Base-by-base conservation (phyloP, 1,284 basidiomycete genomes). In the Microbotryomycetes sp. region DNA sequence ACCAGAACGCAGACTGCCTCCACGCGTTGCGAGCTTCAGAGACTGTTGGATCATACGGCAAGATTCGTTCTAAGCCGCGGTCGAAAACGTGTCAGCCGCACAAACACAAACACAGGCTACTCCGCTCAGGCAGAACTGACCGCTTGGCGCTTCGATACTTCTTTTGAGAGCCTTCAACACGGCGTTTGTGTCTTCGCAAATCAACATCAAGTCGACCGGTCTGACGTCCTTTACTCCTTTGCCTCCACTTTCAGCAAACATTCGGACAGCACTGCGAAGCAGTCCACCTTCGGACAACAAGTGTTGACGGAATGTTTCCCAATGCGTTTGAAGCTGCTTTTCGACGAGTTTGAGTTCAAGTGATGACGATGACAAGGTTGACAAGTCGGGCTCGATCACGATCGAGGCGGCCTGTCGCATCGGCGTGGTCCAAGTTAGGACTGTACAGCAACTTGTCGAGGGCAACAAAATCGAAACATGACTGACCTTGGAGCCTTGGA, bases 11-110 rank as follows among this genome's bases (percentile, higher is more conserved):
- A 35, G 45, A 28, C 30, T 56, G 54, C 4, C 62, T 53, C 65
- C 65, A 67, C 13, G 50, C 55, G 60, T 67, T 64, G 7, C 65
- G 45, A 7, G 64, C 48, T 24, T 59, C 56, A 30, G 57, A 59
- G n/a, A 67, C 60, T 9, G 49, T 31, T 11, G 59, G 45, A 52
- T 67, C 65, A 55, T 67, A 67, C 7, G 62, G 59, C n/a, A 67
- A 53, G 52, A 67, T 64, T n/a, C 65, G 59, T 48, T 67, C 65
- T 64, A 26, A 27, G 6, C 3, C 21, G 28, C 9, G 9, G 35
- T 11, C 35, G 11, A 41, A 41, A 41, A 41, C 18, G n/a, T 41
- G 35, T 41, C 9, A 41, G 35, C 35, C n/a, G n/a, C n/a, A n/a
- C n/a, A n/a, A n/a, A n/a, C n/a, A n/a, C n/a, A n/a, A n/a, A n/a